These are phyloP conservation scores for Flaveria bidentis DNA, from an alignment of 129 eudicot genomes.

Conservation along the genomic window DNA sequence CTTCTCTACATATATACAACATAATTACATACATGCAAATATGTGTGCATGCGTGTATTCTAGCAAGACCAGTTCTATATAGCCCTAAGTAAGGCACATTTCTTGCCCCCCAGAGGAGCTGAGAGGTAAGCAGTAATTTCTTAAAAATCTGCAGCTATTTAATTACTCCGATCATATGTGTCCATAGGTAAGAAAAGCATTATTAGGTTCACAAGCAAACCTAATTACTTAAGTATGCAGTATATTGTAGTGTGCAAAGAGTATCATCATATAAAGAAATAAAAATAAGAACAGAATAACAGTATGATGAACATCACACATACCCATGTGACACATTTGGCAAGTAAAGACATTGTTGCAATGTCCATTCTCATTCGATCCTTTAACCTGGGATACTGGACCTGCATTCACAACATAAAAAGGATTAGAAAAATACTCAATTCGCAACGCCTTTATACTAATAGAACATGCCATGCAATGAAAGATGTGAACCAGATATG, in stretches of 20 bases:
- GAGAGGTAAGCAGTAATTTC: too few species aligned
- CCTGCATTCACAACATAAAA: slow-evolving; percentile 43
- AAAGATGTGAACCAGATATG: not conserved
- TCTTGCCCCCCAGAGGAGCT: too few species aligned
- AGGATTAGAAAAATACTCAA: not conserved
- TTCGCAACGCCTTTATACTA: not conserved
- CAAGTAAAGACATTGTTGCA: slow-evolving; percentile 74
- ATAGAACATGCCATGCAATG: slow-evolving; percentile 1
- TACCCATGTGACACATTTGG: slow-evolving; percentile 80
- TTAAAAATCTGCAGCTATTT: too few species aligned
- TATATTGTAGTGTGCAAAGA: not conserved
- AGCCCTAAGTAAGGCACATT: too few species aligned
- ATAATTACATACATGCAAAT: too few species aligned
- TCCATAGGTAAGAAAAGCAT: not conserved
- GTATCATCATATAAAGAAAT: not conserved
- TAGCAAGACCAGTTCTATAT: too few species aligned
- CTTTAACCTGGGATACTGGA: slow-evolving; percentile 90
- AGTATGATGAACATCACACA: slow-evolving; percentile 27
- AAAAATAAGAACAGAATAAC: not conserved
- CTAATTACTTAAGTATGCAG: not conserved
- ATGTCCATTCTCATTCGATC: slow-evolving; percentile 77
- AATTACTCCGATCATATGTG: not conserved
- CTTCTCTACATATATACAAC: too few species aligned
- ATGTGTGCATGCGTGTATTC: too few species aligned
- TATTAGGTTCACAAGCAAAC: slow-evolving; percentile 11